These are phyloP conservation scores for Eurotiales sp. DNA, from an alignment of 2,329 filamentous ascomycete species.

Conservation along the genomic window DNA sequence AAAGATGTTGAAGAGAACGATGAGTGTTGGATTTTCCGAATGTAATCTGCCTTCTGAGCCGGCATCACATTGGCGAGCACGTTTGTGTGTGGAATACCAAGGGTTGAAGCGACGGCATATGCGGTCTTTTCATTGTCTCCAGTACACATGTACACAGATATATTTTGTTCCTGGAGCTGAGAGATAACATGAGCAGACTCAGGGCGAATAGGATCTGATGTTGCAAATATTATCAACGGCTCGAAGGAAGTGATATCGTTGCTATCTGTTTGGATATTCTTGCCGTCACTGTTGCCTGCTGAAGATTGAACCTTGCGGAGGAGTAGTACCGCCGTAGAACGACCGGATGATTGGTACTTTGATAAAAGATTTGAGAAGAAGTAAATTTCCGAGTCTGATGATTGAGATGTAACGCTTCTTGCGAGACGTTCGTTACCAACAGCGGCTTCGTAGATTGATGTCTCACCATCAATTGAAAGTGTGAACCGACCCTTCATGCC, in stretches of 20 bases:
- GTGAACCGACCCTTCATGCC: conserved; percentile 54
- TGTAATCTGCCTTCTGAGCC: conserved; percentile 62
- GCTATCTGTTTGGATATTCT: neutral
- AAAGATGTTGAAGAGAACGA: conserved; percentile 17
- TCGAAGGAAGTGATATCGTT: conserved; percentile 23
- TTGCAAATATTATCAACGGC: conserved; percentile 66
- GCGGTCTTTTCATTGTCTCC: conserved; percentile 89
- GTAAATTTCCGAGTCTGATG: conserved; percentile 25
- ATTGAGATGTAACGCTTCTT: conserved; percentile 26
- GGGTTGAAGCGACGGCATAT: conserved; percentile 66
- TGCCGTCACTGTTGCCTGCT: neutral
- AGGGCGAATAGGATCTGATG: conserved; percentile 74
- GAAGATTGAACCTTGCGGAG: conserved; percentile 23
- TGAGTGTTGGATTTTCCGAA: conserved; percentile 32
- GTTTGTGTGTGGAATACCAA: conserved; percentile 70
- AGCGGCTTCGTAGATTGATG: conserved; percentile 43
- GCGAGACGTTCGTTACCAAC: conserved; percentile 58
- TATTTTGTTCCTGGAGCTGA: conserved; percentile 61
- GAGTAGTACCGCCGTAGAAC: conserved; percentile 44
- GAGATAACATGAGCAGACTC: conserved; percentile 65
- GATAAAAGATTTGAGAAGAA: conserved; percentile 33
- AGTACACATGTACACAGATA: conserved; percentile 86
- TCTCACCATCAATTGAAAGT: conserved; percentile 22
- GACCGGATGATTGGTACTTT: conserved; percentile 39
- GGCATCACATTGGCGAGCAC: conserved; percentile 86